These are phyloP conservation scores for Salinomyces thailandicus DNA, from an alignment of 2,329 filamentous ascomycete species.

Conservation along the genomic window DNA sequence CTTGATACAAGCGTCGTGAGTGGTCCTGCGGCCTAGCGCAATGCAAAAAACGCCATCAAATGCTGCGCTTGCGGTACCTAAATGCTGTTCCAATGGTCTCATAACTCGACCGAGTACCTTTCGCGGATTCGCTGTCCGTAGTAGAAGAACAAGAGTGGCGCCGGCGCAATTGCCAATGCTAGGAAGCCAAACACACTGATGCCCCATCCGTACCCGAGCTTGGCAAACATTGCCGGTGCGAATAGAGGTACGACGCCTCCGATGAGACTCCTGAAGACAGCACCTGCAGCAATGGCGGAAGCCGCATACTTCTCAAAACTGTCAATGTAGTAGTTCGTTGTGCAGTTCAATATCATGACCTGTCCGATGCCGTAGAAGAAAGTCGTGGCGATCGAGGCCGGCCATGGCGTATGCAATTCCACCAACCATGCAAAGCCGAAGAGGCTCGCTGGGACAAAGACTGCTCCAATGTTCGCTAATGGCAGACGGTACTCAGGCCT, in stretches of 20 bases:
- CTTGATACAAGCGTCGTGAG: too few species aligned
- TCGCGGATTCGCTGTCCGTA: conserved; percentile 39
- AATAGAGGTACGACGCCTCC: conserved; percentile 39
- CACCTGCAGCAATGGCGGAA: conserved; percentile 40
- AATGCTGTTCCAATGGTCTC: too few species aligned
- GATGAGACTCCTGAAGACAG: conserved; percentile 37
- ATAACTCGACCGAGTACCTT: conserved; percentile 24
- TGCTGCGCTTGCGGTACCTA: too few species aligned
- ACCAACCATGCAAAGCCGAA: conserved; percentile 38
- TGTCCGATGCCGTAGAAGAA: conserved; percentile 44
- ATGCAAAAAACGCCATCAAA: too few species aligned
- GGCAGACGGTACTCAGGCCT: conserved; percentile 37
- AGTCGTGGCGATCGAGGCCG: conserved; percentile 31
- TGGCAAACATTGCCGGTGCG: conserved; percentile 34
- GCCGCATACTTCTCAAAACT: conserved; percentile 42
- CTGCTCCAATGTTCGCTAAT: conserved; percentile 35
- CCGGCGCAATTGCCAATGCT: conserved; percentile 36
- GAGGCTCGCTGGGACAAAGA: conserved; percentile 33
- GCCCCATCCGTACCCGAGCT: conserved; percentile 38
- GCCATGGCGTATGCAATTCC: conserved; percentile 32
- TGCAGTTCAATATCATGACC: conserved; percentile 43
- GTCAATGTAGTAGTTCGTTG: conserved; percentile 47
- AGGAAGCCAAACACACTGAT: conserved; percentile 41
- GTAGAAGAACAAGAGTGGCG: conserved; percentile 39
- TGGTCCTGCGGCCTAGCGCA: too few species aligned